phyloP scores from a whole-genome alignment of 192 early-diverging fungal genomes.

The Hyaloraphidium curvatum region DNA sequence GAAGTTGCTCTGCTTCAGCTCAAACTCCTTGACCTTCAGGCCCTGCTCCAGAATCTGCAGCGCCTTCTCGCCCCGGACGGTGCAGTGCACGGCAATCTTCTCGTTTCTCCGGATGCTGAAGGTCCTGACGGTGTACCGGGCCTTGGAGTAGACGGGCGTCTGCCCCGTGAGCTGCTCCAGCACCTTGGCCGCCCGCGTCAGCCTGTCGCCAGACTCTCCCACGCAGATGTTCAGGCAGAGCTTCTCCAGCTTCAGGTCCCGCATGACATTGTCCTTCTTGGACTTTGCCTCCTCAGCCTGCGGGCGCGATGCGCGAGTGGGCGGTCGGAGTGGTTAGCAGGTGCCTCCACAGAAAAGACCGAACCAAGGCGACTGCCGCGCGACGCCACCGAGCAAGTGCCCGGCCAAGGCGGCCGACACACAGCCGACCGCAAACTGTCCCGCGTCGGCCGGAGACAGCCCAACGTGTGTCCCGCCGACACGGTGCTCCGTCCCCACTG shows the following conservation, averaged over 20 bases:
- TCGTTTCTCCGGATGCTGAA: conserved; percentile 99
- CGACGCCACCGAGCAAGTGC: too few relatives aligned
- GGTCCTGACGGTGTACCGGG: conserved; percentile 98
- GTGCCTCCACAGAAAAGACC: too few relatives aligned
- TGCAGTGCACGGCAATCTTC: conserved; percentile 98
- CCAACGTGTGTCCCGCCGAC: too few relatives aligned
- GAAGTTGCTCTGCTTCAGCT: conserved; percentile 89
- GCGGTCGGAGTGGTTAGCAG: too few relatives aligned
- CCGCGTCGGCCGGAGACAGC: too few relatives aligned
- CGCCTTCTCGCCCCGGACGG: conserved; percentile 86
- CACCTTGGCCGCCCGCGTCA: conserved; percentile 99
- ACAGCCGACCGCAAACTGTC: too few relatives aligned
- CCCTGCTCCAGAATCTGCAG: conserved; percentile 99
- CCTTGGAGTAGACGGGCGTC: conserved; percentile 98
- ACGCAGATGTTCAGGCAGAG: conserved; percentile 99
- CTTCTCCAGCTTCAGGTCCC: conserved; percentile 96
- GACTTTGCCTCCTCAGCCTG: conserved; percentile 24
- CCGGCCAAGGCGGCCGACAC: too few relatives aligned
- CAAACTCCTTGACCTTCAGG: conserved; percentile 99
- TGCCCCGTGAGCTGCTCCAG: conserved; percentile 99
- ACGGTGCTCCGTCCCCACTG: too few relatives aligned
- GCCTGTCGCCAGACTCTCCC: conserved; percentile 96
- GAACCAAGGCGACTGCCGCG: too few relatives aligned
- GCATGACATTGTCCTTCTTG: conserved; percentile 81
- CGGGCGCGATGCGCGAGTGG: neutral